Base-by-base conservation (phyloP, 2,329 filamentous ascomycete genomes). In the Botryotinia calthae region DNA sequence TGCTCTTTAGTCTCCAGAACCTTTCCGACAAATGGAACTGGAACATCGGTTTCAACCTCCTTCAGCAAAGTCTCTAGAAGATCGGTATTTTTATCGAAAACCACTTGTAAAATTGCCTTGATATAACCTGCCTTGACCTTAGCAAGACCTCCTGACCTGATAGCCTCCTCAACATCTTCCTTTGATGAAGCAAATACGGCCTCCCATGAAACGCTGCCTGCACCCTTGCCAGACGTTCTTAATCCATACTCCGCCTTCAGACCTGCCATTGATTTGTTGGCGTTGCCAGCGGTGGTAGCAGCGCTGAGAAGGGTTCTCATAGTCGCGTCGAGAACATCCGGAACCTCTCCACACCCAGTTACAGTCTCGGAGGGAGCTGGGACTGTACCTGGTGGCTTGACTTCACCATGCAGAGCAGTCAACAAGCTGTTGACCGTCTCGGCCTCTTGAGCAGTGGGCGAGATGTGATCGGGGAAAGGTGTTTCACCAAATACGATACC, bases 201-300 rank as follows among this genome's bases (percentile, higher is more conserved):
- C 76, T 93, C 88, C 91, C 92, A 95, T 79, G 94, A 85, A 12
- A 94, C 90, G 71, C 90, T 93, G 4, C 90, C 91, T 76, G 90
- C 89, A 8, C 91, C 91, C 16, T 91, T 82, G 10, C 91, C 89
- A 59, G 87, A 84, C 46, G 89, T 80, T 5, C 91, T 82, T 28
- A 88, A 84, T 1, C 92, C 91, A 75, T 91, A 94, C 48, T 83
- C 86, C 28, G 87, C 79, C 4, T 91, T 88, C 0, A 96, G 84
- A 0, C 89, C 90, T 73, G 86, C 84, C 75, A 95, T 88, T 9
- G 92, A 91, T 58, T 84, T 86, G 31, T 89, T 89, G 0, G 92
- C 90, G 40, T 85, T 85, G 1, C 79, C 81, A 75, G 84, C 84
- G 1, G 83, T 84, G 0, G 86, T 88, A 12, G 85, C 84, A 1